Evolutionary conservation across 768 basidiomycete genomes (phyloP).

Genomic region (Hirschioporus abietinus): DNA sequence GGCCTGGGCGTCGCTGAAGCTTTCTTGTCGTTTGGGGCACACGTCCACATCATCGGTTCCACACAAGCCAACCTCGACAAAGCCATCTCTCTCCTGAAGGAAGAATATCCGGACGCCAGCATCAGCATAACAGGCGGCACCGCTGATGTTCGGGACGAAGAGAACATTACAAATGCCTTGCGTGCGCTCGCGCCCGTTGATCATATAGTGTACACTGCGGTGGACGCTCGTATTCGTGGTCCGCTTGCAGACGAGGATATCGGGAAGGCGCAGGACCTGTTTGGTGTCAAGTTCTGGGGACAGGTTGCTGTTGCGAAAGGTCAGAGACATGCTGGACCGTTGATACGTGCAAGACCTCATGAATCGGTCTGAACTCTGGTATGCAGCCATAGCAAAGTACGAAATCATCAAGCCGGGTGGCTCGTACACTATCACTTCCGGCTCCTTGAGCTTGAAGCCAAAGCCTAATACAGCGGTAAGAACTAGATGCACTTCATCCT

Average conservation of each 20-base stretch:
- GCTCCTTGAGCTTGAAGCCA: conserved; percentile 3
- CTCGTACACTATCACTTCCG: conserved; percentile 4
- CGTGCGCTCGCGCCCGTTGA: background rate
- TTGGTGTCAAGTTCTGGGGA: conserved; percentile 8
- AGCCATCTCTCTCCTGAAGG: conserved; percentile 2
- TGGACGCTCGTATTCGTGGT: conserved; percentile 3
- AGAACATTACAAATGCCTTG: background rate
- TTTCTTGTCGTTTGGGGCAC: background rate
- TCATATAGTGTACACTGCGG: conserved; percentile 6
- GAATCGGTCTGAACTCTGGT: background rate
- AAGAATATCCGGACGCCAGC: background rate
- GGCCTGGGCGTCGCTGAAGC: conserved; percentile 6
- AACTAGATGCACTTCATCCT: background rate
- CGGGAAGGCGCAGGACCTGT: conserved; percentile 1
- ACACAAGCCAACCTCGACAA: background rate
- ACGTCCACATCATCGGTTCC: conserved; percentile 1
- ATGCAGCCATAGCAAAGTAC: conserved; percentile 3
- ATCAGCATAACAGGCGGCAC: background rate
- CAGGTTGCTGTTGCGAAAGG: conserved; percentile 6
- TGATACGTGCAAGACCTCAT: background rate
- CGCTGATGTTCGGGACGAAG: conserved; percentile 1
- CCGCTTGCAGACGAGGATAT: conserved; percentile 1
- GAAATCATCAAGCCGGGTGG: conserved; percentile 2
- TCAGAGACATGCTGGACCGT: no score
- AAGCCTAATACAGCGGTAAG: conserved; percentile 4